Base-by-base conservation (phyloP, 768 basidiomycete genomes). In the Boletus vermiculosoides region DNA sequence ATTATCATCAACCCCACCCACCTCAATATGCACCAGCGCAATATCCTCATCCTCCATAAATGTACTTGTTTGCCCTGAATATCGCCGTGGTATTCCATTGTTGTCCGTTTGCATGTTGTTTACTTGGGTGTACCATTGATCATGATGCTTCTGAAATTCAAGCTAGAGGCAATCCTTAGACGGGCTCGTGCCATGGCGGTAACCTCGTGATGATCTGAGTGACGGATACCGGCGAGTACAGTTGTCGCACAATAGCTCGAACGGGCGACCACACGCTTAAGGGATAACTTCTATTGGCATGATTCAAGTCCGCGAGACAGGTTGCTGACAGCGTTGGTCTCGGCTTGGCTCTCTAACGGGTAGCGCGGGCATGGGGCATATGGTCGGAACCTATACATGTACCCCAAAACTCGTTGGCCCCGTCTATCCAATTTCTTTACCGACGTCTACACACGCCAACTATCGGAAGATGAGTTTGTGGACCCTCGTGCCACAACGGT, bases 11-110 rank as follows among this genome's bases (percentile, higher is more conserved):
- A 23, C n/a, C 51, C 15, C 52, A 62, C 23, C 57, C 41, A 28
- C 45, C 62, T 36, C 71, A 50, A 36, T 59, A 65, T 31, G 28
- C 41, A 31, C 52, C 56, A 2, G 40, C 47, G 3, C 57, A 50
- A 45, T 72, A 60, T 23, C 37, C 64, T n/a, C 61, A 60, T 23
- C 54, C 60, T 33, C 39, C 54, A 55, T 69, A 59, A 37, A 9
- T 44, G 51, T 34, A 41, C 25, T 40, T 25, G 33, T 46, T 22
- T 46, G 4, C 18, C 34, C 5, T 20, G 40, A 42, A 47, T 48
- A 10, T 45, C 5, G 12, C 39, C 23, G n/a, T n/a, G 33, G 20
- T 46, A 23, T 47, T 22, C n/a, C 41, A 45, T 31, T 34, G 31
- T 47, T 50, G 34, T 30, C 33, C 40, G 22, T 54, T 41, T 18